Conservation (phyloP, 2,329 filamentous ascomycete species). For the Berkeleyomyces rouxiae region DNA sequence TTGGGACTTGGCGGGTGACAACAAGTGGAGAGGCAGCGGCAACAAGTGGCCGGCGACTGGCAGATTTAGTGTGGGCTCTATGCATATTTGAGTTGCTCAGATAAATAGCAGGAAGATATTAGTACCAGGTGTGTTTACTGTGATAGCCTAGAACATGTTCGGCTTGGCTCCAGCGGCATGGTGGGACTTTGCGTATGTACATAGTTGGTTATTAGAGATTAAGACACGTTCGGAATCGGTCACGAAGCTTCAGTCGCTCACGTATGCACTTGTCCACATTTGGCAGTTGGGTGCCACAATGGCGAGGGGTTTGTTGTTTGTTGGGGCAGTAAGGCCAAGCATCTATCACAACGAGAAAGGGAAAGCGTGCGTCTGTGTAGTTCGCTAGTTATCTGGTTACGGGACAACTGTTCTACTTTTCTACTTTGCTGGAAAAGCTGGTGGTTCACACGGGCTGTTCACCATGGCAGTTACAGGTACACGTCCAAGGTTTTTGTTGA, state of each 20-base stretch:
- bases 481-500: neutral
- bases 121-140: neutral
- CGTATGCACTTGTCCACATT: neutral
- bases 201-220: too few relatives aligned
- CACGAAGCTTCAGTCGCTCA: too few relatives aligned
- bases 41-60: neutral
- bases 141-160: too few relatives aligned
- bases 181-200: too few relatives aligned
- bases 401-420: too few relatives aligned
- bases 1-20: neutral
- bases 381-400: neutral
- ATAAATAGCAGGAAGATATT: neutral
- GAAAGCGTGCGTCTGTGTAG: neutral
- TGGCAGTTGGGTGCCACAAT: neutral
- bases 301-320: neutral
- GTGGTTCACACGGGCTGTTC: too few relatives aligned
- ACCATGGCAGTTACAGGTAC: neutral
- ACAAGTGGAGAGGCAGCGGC: neutral
- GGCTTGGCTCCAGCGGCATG: too few relatives aligned
- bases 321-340: neutral
- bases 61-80: neutral
- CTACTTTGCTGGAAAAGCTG: too few relatives aligned
- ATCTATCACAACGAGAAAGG: neutral
- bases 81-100: neutral
- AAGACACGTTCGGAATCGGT: too few relatives aligned